Evolutionary conservation across 352 stramenopile genomes (phyloP).

Genomic region (Thalassiosira livingstoniorum): DNA sequence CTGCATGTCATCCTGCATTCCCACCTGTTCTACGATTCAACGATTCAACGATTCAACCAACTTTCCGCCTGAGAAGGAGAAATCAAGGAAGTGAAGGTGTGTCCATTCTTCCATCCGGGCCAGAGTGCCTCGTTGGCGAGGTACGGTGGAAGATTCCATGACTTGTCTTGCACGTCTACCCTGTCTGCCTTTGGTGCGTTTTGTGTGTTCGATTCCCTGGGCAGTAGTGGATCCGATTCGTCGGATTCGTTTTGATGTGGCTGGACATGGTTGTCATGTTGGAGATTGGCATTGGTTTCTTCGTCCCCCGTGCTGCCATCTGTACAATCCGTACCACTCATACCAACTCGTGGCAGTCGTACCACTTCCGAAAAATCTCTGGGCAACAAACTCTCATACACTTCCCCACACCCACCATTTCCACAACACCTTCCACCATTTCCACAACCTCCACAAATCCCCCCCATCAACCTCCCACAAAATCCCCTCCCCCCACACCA

Average conservation of each 20-base stretch:
- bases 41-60: not conserved
- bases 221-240: too few species aligned
- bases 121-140: constrained; percentile 33
- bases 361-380: constrained; percentile 58
- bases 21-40: too few species aligned
- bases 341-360: not conserved
- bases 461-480: constrained; percentile 58
- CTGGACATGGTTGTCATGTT: too few species aligned
- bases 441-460: constrained; percentile 72
- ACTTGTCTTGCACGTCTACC: too few species aligned
- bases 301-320: not conserved
- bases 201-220: too few species aligned
- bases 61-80: not conserved
- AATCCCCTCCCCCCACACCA: constrained; percentile 62
- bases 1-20: too few species aligned
- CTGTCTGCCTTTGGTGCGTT: too few species aligned
- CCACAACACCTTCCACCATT: constrained; percentile 69
- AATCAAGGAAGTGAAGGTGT: constrained; percentile 8
- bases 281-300: too few species aligned
- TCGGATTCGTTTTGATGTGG: too few species aligned
- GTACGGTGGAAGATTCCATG: too few species aligned
- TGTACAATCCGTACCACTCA: not conserved
- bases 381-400: constrained; percentile 27
- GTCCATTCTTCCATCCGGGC: constrained; percentile 27
- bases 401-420: constrained; percentile 73